Conservation (phyloP, 768 basidiomycete species). For the Lactifluus pinguis region DNA sequence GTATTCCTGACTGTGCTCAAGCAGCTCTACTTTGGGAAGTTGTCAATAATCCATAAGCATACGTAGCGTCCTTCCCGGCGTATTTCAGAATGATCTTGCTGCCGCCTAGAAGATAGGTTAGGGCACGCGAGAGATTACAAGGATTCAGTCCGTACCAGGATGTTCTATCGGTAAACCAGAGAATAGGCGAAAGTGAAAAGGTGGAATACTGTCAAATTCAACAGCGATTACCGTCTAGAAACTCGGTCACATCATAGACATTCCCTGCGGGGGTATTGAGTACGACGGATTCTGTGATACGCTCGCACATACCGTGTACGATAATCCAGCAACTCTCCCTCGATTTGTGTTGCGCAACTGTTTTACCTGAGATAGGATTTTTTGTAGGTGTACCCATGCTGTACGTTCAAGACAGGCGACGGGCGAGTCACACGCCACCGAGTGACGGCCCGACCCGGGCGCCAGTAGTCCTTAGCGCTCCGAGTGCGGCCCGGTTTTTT, state of each 20-base stretch:
- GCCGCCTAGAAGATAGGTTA: slow-evolving; percentile 29
- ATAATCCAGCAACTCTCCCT: slow-evolving; percentile 20
- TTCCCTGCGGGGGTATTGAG: slow-evolving; percentile 23
- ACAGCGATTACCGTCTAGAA: slow-evolving; percentile 27
- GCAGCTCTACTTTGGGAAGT: background rate
- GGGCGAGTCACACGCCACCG: too few species aligned
- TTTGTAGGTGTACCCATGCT: background rate
- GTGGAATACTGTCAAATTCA: background rate
- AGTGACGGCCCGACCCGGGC: too few species aligned
- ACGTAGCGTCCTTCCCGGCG: slow-evolving; percentile 45
- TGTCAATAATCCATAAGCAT: background rate
- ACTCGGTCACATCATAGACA: slow-evolving; percentile 39
- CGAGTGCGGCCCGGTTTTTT: too few species aligned
- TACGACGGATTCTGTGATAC: background rate
- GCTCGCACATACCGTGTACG: slow-evolving; percentile 11
- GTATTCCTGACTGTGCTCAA: slow-evolving; percentile 41
- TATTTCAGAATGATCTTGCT: slow-evolving; percentile 45
- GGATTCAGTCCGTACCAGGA: slow-evolving; percentile 7
- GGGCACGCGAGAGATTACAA: background rate
- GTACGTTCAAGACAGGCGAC: too few species aligned
- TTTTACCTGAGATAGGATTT: slow-evolving; percentile 12
- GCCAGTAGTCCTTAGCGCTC: too few species aligned
- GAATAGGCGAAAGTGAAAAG: background rate
- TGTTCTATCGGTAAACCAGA: slow-evolving; percentile 2
- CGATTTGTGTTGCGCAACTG: slow-evolving; percentile 15